Evolutionary conservation across 208 protist species (phyloP).

Genomic region (Spongospora subterranea): DNA sequence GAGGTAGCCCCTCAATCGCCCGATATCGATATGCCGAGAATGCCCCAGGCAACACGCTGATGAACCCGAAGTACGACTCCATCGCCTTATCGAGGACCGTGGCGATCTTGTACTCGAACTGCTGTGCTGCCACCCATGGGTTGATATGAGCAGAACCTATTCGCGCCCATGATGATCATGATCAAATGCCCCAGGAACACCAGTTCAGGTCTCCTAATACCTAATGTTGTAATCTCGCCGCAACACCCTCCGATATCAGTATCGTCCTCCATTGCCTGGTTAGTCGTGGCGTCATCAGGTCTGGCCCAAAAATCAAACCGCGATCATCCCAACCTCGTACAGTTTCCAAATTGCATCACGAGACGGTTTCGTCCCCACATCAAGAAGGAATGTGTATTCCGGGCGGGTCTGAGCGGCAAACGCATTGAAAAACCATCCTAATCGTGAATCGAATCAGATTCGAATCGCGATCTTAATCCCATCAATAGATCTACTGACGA

Average conservation of each 20-base stretch:
- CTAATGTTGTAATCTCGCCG: slow-evolving; percentile 52
- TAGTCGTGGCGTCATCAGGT: background rate
- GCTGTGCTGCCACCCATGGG: slow-evolving; percentile 21
- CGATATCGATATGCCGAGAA: slow-evolving; percentile 55
- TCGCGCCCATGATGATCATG: background rate
- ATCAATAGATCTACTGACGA: slow-evolving; percentile 7
- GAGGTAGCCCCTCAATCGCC: slow-evolving; percentile 39
- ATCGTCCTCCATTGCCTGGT: slow-evolving; percentile 45
- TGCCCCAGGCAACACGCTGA: slow-evolving; percentile 52
- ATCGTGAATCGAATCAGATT: background rate
- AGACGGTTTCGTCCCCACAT: slow-evolving; percentile 52
- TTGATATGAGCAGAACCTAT: slow-evolving; percentile 7
- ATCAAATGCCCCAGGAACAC: background rate
- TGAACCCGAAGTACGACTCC: slow-evolving; percentile 56
- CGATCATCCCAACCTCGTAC: background rate
- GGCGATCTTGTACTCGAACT: slow-evolving; percentile 59
- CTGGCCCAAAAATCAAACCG: background rate
- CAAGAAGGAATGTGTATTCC: slow-evolving; percentile 24
- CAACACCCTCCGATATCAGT: slow-evolving; percentile 28
- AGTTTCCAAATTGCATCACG: slow-evolving; percentile 12
- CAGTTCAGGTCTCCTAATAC: background rate
- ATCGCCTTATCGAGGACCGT: slow-evolving; percentile 56
- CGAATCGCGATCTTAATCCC: background rate
- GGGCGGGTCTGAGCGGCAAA: background rate
- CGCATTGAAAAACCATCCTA: slow-evolving; percentile 43